Evolutionary conservation across 768 basidiomycete species (phyloP).

Genomic region (Tricholomella constricta): DNA sequence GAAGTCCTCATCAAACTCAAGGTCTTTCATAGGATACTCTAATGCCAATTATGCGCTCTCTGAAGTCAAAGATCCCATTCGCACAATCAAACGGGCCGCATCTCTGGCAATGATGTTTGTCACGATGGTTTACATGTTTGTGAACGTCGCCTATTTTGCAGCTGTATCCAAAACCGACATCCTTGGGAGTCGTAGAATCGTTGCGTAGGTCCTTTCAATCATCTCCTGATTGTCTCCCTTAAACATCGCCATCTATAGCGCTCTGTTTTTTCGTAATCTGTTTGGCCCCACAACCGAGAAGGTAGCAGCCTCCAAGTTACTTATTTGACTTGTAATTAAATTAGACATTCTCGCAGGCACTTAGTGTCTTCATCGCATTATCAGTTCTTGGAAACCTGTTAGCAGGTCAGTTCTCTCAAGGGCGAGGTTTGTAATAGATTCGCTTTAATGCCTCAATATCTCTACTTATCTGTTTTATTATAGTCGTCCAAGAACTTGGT

Average conservation of each 20-base stretch:
- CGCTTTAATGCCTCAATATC: background rate
- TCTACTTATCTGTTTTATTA: background rate
- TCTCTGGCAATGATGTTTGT: constrained; percentile 65
- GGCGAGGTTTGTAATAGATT: constrained; percentile 49
- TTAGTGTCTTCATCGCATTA: constrained; percentile 64
- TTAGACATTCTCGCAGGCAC: constrained; percentile 43
- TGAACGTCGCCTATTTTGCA: constrained; percentile 75
- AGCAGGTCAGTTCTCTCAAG: constrained; percentile 64
- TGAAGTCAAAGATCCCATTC: constrained; percentile 68
- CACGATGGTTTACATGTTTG: constrained; percentile 59
- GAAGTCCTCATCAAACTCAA: constrained; percentile 21
- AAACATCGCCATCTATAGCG: constrained; percentile 48
- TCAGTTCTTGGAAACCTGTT: constrained; percentile 68
- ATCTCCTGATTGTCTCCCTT: background rate
- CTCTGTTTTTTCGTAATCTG: constrained; percentile 74
- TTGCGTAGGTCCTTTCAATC: constrained; percentile 52
- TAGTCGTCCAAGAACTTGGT: constrained; percentile 75
- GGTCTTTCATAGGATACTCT: constrained; percentile 74
- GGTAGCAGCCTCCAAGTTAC: constrained; percentile 30
- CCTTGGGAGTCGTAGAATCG: constrained; percentile 59
- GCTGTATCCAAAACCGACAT: constrained; percentile 75
- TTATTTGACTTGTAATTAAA: background rate
- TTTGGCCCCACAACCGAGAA: constrained; percentile 64
- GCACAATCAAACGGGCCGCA: constrained; percentile 70
- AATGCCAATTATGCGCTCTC: constrained; percentile 77